Percentiles rank a stretch among this genome's conserved stretches.
These are phyloP conservation scores for Suaeda aralocaspica DNA, from an alignment of 148 eudicot species.

Conservation along the genomic window DNA sequence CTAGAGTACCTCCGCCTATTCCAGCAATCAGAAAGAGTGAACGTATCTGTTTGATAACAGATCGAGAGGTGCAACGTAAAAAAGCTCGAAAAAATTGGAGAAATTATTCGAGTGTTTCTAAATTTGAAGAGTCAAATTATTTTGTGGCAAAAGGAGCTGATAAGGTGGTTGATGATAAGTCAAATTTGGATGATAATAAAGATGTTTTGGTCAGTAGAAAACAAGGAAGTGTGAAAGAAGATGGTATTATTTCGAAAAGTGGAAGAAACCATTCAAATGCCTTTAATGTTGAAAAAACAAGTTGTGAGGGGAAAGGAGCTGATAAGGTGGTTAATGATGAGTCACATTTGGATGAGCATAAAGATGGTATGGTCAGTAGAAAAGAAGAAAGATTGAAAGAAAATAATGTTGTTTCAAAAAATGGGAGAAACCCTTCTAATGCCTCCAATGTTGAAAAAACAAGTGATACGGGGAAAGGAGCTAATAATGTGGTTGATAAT, in stretches of 20 bases:
- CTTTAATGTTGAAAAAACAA: too few relatives aligned
- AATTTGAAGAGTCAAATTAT: background rate
- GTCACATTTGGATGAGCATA: too few relatives aligned
- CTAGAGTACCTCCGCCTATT: slow-evolving; percentile 3
- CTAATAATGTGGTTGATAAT: too few relatives aligned
- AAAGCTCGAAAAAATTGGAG: slow-evolving; percentile 16
- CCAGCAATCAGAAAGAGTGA: slow-evolving; percentile 18
- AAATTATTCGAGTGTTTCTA: background rate
- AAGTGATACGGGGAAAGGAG: too few relatives aligned
- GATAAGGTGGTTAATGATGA: too few relatives aligned
- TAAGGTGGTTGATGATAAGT: background rate
- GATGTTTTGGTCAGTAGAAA: background rate
- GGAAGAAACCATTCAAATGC: background rate
- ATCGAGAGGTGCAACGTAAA: background rate
- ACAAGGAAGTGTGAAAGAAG: background rate
- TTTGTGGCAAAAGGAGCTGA: slow-evolving; percentile 1
- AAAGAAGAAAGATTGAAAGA: too few relatives aligned
- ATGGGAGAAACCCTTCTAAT: too few relatives aligned
- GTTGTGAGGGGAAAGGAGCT: too few relatives aligned
- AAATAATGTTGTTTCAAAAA: too few relatives aligned
- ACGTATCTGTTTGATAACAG: background rate
- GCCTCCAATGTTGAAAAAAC: too few relatives aligned
- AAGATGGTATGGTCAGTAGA: too few relatives aligned
- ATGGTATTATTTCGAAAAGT: background rate
- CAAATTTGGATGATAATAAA: background rate